These are phyloP conservation scores for Plasmodium gallinaceum DNA, from an alignment of 169 alveolate species.

Conservation along the genomic window DNA sequence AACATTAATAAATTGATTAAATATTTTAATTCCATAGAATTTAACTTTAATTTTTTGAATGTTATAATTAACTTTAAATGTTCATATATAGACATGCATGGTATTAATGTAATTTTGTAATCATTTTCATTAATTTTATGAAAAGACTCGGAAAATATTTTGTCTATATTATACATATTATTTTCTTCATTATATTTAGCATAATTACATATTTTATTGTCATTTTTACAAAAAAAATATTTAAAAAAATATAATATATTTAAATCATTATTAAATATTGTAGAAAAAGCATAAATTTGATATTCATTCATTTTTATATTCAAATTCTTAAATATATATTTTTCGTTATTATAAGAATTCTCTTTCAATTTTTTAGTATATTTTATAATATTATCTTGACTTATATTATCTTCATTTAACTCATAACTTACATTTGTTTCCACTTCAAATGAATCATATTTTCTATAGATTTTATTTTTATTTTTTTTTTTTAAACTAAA, in stretches of 20 bases:
- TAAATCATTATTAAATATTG: slow-evolving; percentile 66
- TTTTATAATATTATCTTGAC: neutral
- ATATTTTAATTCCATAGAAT: slow-evolving; percentile 14
- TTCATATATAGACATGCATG: slow-evolving; percentile 69
- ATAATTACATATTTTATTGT: neutral
- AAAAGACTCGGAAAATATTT: neutral
- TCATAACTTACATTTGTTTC: slow-evolving; percentile 1
- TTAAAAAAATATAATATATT: slow-evolving; percentile 63
- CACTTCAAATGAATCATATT: neutral
- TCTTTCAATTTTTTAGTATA: slow-evolving; percentile 2
- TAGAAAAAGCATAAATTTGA: slow-evolving; percentile 55
- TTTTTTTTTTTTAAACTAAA: neutral
- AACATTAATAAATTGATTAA: slow-evolving; percentile 52
- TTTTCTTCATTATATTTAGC: slow-evolving; percentile 1
- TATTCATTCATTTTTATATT: slow-evolving; percentile 51
- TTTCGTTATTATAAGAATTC: slow-evolving; percentile 3
- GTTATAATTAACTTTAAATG: slow-evolving; percentile 45
- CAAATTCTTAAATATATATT: slow-evolving; percentile 51
- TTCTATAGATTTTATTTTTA: neutral
- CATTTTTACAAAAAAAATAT: slow-evolving; percentile 27
- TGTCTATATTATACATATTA: neutral
- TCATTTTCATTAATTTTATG: slow-evolving; percentile 18
- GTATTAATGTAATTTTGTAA: slow-evolving; percentile 30
- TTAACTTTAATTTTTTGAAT: slow-evolving; percentile 36
- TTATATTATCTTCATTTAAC: neutral